Base-by-base conservation (phyloP, 257 asterid species). In the Capsicum pubescens region DNA sequence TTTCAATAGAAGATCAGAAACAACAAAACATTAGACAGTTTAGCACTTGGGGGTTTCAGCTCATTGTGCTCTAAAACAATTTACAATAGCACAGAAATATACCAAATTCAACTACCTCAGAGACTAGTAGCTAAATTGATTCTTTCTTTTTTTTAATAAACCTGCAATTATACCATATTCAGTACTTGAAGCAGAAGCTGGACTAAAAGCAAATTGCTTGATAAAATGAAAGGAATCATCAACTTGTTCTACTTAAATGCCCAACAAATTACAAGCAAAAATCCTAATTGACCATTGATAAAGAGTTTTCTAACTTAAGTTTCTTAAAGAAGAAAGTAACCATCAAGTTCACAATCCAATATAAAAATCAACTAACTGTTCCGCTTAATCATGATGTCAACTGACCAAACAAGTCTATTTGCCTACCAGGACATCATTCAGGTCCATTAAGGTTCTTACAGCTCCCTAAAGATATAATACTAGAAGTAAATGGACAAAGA, bases 361-460 rank as follows among this genome's bases (percentile, higher is more conserved):
- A 44, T 9, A 17, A 70, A 70, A 44, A 44, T 17, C 57, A 0
- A 44, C 16, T 1, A 42, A 10, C 14, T 46, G 9, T 71, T 46
- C 80, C 0, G 42, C 39, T 72, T 3, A 48, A 72, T 72, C 7
- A 19, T 72, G 59, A 72, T 46, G 2, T n/a, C 36, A 70, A 19
- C 17, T 72, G 59, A 17, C 12, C 80, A 74, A 72, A 74, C 61
- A 50, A 50, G 46, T 50, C 81, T 74, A 74, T 21, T 21, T 74
- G 81, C 21, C 61, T 74, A 19, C 81, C 61, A 74, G 21, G 81
- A 19, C 0, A 52, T 74, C 46, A 74, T 12, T 12, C 57, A 74
- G 50, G 46, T 50, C 80, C 59, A 50, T 74, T 50, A 54, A 74
- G 44, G 61, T 74, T 50, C 80, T 74, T 74, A 50, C 61, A 50